These are phyloP conservation scores for Penicillium hordei DNA, from an alignment of 2,329 filamentous ascomycete species.

Conservation along the genomic window DNA sequence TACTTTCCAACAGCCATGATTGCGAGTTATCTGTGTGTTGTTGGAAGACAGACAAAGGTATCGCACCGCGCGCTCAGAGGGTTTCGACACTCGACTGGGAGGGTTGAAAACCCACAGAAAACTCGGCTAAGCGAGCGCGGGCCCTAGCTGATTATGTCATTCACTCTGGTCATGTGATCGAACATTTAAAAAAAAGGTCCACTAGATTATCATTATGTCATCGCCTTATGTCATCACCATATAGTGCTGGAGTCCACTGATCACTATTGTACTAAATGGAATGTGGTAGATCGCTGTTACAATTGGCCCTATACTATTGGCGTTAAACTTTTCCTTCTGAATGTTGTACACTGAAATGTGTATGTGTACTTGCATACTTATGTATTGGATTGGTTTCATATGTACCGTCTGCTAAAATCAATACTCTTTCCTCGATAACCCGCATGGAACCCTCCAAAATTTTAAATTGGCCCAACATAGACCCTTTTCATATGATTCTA, in stretches of 20 bases:
- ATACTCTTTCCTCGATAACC: not conserved
- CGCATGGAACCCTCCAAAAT: not conserved
- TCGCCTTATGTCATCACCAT: not conserved
- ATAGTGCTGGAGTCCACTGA: not conserved
- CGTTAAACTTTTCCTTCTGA: not conserved
- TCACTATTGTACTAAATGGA: not conserved
- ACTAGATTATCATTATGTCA: constrained; percentile 1
- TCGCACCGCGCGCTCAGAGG: constrained; percentile 42
- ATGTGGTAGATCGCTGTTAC: not conserved
- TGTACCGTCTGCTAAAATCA: too few species aligned
- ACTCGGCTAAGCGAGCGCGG: constrained; percentile 46
- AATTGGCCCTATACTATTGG: not conserved
- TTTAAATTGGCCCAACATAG: not conserved
- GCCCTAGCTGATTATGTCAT: constrained; percentile 40
- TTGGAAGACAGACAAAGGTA: constrained; percentile 45
- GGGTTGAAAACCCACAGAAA: constrained; percentile 48
- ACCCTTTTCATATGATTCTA: not conserved
- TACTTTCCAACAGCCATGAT: constrained; percentile 82
- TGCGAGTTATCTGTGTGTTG: constrained; percentile 55
- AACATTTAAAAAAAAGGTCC: constrained; percentile 8
- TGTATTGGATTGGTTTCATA: not conserved
- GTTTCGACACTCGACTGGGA: constrained; percentile 39
- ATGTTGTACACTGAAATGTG: not conserved
- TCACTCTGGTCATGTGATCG: constrained; percentile 17
- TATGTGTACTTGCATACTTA: not conserved